A percentile compares a stretch with the other conserved stretches of the same genome.
Evolutionary conservation across 2,329 filamentous ascomycete genomes (phyloP).

Genomic region (Cladosporium sp.): DNA sequence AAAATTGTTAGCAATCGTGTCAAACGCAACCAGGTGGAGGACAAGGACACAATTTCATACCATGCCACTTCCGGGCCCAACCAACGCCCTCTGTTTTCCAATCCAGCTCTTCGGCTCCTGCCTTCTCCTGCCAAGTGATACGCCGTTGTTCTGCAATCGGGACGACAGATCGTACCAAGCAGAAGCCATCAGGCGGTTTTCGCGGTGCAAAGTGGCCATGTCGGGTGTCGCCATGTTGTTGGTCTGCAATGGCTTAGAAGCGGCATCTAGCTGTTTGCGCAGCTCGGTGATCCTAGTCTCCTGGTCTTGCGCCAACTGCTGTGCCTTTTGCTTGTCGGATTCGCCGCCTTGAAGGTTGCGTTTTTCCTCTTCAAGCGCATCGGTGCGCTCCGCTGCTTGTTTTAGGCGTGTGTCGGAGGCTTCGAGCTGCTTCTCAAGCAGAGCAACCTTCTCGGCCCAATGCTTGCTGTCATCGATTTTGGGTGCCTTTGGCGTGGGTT

Average conservation of each 20-base stretch:
- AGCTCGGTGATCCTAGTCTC: slow-evolving; percentile 26
- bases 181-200: slow-evolving; percentile 73
- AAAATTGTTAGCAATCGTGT: slow-evolving; percentile 1
- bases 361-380: slow-evolving; percentile 25
- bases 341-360: slow-evolving; percentile 15
- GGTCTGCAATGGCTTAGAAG: slow-evolving; percentile 19
- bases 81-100: slow-evolving; percentile 66
- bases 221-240: slow-evolving; percentile 29
- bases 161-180: slow-evolving; percentile 81
- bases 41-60: slow-evolving; percentile 2
- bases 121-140: slow-evolving; percentile 68
- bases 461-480: slow-evolving; percentile 25
- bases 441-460: slow-evolving; percentile 26
- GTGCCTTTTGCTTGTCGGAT: slow-evolving; percentile 16
- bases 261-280: slow-evolving; percentile 25
- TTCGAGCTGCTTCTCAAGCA: slow-evolving; percentile 30
- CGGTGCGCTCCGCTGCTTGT: slow-evolving; percentile 28
- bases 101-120: slow-evolving; percentile 78
- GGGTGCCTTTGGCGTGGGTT: slow-evolving; percentile 6
- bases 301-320: slow-evolving; percentile 23
- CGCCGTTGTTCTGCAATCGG: slow-evolving; percentile 76
- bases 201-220: slow-evolving; percentile 67
- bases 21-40: no score
- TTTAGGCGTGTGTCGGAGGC: slow-evolving; percentile 29
- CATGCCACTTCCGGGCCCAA: slow-evolving; percentile 27